Base-by-base conservation (phyloP, 352 stramenopile genomes). In the Sclerospora graminicola region DNA sequence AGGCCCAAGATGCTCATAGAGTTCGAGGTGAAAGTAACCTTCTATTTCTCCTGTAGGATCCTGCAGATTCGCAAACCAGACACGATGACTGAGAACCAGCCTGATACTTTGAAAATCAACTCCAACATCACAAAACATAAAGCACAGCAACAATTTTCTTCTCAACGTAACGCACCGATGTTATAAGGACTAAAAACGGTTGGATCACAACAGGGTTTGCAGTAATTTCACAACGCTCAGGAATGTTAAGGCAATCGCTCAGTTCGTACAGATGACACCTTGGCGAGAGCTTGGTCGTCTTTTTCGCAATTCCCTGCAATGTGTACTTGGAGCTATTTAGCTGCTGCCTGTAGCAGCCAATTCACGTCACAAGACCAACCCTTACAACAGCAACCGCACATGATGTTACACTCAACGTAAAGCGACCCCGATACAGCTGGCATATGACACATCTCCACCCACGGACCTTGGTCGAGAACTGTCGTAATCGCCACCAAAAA, bases 91-190 rank as follows among this genome's bases (percentile, higher is more conserved):
- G 9, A n/a, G n/a, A 8, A 8, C 4, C 14, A 28, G 16, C 15
- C 20, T 31, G 18, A 0, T 9, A 41, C 29, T 2, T 51, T 30
- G 4, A 38, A 15, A 3, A 29, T n/a, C 4, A 4, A 0, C 11
- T 46, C 16, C 4, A 29, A 24, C 61, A 85, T 75, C 63, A 19
- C 70, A 72, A n/a, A n/a, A n/a, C n/a, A n/a, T n/a, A n/a, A n/a
- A n/a, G n/a, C n/a, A n/a, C n/a, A n/a, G n/a, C n/a, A 7, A 87
- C 57, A 42, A 91, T 87, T 45, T 89, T 72, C 48, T 91, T 77
- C 28, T 91, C 74, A 15, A 88, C 66, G 48, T 85, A 91, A n/a
- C 69, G 74, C 41, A 73, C 65, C 8, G 80, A 84, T 53, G 87
- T 87, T 56, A 91, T 65, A 27, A 91, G 54, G 28, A 87, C 53